These are phyloP conservation scores for Bretschneidera sinensis DNA, from an alignment of 345 rosid species.

Conservation along the genomic window DNA sequence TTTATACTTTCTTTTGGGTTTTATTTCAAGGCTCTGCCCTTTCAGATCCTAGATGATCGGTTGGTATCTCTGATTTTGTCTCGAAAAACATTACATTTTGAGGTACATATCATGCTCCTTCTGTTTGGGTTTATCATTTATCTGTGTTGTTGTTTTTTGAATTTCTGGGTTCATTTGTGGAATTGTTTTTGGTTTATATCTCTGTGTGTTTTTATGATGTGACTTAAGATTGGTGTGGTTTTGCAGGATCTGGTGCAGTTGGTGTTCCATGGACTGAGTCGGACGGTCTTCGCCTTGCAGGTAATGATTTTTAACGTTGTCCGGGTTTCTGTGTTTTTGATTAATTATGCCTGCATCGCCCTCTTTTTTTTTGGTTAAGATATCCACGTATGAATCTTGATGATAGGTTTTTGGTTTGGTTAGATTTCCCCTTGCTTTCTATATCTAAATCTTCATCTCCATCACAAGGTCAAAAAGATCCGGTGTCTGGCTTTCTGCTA, in stretches of 20 bases:
- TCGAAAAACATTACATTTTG: constrained; percentile 6
- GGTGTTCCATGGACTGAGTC: constrained; percentile 13
- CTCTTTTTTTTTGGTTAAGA: not conserved
- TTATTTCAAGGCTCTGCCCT: constrained; percentile 9
- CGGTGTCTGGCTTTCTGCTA: not conserved
- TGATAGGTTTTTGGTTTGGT: not conserved
- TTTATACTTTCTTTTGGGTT: constrained; percentile 6
- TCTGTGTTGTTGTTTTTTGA: not conserved
- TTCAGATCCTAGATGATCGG: constrained; percentile 33
- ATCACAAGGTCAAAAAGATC: constrained; percentile 1
- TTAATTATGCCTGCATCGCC: not conserved
- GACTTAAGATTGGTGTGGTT: constrained; percentile 6
- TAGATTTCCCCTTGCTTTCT: not conserved
- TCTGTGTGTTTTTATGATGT: constrained; percentile 1
- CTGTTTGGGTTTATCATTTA: not conserved
- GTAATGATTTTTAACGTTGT: constrained; percentile 19
- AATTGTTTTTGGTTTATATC: not conserved
- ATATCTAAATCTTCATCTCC: not conserved
- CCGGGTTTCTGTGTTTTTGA: constrained; percentile 10
- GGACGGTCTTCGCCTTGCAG: constrained; percentile 17
- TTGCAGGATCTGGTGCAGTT: constrained; percentile 22
- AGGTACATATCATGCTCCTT: constrained; percentile 9
- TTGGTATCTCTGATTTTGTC: constrained; percentile 15
- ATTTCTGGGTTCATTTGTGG: constrained; percentile 1
- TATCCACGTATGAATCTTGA: constrained; percentile 18